phyloP scores from a whole-genome alignment of 2,329 filamentous ascomycete species.

The Aspergillus neoniger region DNA sequence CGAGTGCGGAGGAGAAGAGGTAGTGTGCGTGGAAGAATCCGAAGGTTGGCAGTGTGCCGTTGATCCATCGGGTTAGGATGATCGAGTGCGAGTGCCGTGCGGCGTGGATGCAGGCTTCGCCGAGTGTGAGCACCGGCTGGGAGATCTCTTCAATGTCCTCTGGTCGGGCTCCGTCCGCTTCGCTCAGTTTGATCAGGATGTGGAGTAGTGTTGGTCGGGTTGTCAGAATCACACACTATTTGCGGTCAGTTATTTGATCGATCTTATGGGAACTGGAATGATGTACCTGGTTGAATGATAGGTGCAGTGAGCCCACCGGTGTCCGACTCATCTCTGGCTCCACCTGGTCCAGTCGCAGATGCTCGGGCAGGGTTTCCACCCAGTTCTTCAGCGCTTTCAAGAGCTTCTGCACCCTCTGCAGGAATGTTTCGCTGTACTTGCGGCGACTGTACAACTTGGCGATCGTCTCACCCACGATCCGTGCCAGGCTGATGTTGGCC shows the following conservation, averaged over 20 bases:
- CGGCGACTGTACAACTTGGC: slow-evolving; percentile 38
- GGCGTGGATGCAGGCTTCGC: slow-evolving; percentile 43
- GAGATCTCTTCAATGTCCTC: slow-evolving; percentile 31
- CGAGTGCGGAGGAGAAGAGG: slow-evolving; percentile 41
- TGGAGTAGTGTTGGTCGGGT: slow-evolving; percentile 44
- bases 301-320: slow-evolving; percentile 37
- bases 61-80: slow-evolving; percentile 42
- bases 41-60: slow-evolving; percentile 41
- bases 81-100: slow-evolving; percentile 41
- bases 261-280: not conserved
- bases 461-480: slow-evolving; percentile 40
- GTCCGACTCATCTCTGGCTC: slow-evolving; percentile 37
- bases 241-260: slow-evolving; percentile 7
- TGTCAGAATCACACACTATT: slow-evolving; percentile 40
- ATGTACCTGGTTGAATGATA: slow-evolving; percentile 39
- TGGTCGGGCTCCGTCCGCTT: slow-evolving; percentile 16
- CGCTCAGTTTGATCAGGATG: slow-evolving; percentile 38
- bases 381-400: slow-evolving; percentile 42
- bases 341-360: slow-evolving; percentile 36
- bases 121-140: slow-evolving; percentile 38
- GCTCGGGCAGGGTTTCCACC: slow-evolving; percentile 40
- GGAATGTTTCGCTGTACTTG: slow-evolving; percentile 40
- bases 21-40: slow-evolving; percentile 46
- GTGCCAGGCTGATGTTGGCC: slow-evolving; percentile 41
- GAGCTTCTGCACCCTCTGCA: slow-evolving; percentile 44